Base-by-base conservation (phyloP, 1,284 basidiomycete genomes). In the Leccinum laetum region DNA sequence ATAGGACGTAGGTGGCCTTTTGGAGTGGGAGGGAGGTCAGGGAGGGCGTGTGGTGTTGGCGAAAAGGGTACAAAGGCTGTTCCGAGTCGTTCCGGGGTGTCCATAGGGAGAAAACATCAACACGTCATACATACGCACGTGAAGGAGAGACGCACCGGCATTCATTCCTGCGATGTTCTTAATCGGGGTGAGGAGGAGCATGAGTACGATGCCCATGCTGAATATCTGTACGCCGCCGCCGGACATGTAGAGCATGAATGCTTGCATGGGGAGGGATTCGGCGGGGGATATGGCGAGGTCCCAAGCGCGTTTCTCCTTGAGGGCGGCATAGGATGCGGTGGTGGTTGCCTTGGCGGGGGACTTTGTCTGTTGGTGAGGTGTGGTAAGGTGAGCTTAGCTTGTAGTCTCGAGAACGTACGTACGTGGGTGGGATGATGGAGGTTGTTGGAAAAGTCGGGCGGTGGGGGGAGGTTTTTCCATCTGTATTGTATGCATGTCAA, bases 161-260 rank as follows among this genome's bases (percentile, higher is more conserved):
- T 95, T 91, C 58, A 96, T 93, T 8, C 82, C 84, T 53, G 87
- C 84, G 8, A 95, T 75, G 63, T 93, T 94, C 75, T 89, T 91
- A 78, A 96, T 86, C 0, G 95, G 94, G 16, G 87, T 85, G 61
- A 93, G 82, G 65, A 96, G 83, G 11, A 96, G 84, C 92, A 95
- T 95, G 74, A 94, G 91, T 44, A 96, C 91, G 77, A 95, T 96
- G 56, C 94, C 94, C 81, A 96, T 93, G 77, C 93, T 95, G 78
- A 96, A 96, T 61, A 97, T 92, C 79, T 97, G 95, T 11, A 96
- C 90, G 56, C 94, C 93, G 29, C 93, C 90, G 52, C 95, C 95
- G 26, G 94, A 96, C 90, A 97, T 96, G 85, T 96, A 97, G 55
- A 97, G 84, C 95, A 97, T 96, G 81, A 97, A 92, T 2, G 89